Conservation (phyloP, 805 yeast genomes). For the Wickerhamomyces silvicola region DNA sequence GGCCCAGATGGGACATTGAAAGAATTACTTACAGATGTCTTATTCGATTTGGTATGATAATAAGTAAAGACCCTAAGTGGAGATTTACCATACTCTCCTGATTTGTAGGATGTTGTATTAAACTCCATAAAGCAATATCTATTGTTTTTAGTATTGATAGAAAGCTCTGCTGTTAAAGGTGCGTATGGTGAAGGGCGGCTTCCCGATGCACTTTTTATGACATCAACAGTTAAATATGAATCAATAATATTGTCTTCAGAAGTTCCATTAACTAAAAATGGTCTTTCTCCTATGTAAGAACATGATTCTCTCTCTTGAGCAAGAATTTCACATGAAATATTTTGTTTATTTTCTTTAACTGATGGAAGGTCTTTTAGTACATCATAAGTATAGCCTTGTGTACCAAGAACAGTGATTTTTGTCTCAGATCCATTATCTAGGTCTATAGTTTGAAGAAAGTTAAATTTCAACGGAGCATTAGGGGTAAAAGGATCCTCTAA, state of each 20-base stretch:
- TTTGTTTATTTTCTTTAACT: constrained; percentile 30
- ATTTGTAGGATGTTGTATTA: constrained; percentile 38
- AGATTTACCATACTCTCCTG: constrained; percentile 31
- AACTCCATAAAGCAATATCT: constrained; percentile 61
- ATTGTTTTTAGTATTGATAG: constrained; percentile 51
- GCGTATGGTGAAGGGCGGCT: constrained; percentile 47
- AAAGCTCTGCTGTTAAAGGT: constrained; percentile 58
- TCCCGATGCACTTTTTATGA: constrained; percentile 42
- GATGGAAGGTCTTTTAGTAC: constrained; percentile 61
- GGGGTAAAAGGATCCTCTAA: constrained; percentile 52
- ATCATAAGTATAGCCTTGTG: constrained; percentile 39
- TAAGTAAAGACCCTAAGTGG: constrained; percentile 63
- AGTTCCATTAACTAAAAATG: constrained; percentile 38
- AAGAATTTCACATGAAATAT: constrained; percentile 29
- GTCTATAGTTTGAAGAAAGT: constrained; percentile 60
- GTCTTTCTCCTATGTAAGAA: constrained; percentile 41
- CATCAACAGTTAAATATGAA: constrained; percentile 44
- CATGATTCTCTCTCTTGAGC: constrained; percentile 49
- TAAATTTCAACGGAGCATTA: constrained; percentile 60
- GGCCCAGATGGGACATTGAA: constrained; percentile 18
- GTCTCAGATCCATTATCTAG: constrained; percentile 27
- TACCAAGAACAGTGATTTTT: constrained; percentile 42
- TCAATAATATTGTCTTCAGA: constrained; percentile 26
- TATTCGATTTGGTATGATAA: constrained; percentile 28
- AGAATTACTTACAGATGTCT: constrained; percentile 2